phyloP scores from a whole-genome alignment of 176 grass and related monocot species.

The Hordeum marinum region DNA sequence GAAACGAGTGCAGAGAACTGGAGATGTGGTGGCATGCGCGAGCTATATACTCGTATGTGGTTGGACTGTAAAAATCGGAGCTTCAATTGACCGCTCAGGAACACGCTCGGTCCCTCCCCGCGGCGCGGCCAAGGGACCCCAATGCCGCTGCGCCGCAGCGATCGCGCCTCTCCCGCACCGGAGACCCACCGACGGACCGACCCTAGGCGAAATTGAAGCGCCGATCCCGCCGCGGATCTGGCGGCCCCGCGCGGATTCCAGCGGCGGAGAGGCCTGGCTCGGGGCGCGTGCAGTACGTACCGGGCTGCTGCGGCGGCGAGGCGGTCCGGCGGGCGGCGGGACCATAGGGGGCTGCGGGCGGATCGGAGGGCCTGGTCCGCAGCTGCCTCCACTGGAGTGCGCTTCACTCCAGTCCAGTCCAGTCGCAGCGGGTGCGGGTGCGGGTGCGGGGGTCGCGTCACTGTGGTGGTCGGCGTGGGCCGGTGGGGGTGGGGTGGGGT shows the following conservation, averaged over 20 bases:
- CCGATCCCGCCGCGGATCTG: conserved; percentile 1
- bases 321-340: background rate
- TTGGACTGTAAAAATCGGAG: background rate
- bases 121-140: background rate
- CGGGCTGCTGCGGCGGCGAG: background rate
- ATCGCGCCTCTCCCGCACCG: background rate
- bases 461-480: conserved; percentile 5
- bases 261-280: background rate
- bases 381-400: conserved; percentile 6
- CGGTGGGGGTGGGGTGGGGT: background rate
- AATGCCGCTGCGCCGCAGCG: background rate
- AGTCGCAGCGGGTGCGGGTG: background rate
- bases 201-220: background rate
- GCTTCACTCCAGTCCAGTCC: conserved; percentile 13
- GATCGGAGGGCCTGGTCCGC: background rate
- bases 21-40: no score
- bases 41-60: background rate
- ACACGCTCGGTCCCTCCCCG: background rate
- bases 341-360: background rate
- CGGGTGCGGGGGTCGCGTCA: background rate
- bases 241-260: background rate
- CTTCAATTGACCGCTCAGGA: background rate
- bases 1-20: background rate
- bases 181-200: background rate
- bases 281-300: background rate